These are phyloP conservation scores for Cokeromyces recurvatus DNA, from an alignment of 371 early-diverging fungal species.

Conservation along the genomic window DNA sequence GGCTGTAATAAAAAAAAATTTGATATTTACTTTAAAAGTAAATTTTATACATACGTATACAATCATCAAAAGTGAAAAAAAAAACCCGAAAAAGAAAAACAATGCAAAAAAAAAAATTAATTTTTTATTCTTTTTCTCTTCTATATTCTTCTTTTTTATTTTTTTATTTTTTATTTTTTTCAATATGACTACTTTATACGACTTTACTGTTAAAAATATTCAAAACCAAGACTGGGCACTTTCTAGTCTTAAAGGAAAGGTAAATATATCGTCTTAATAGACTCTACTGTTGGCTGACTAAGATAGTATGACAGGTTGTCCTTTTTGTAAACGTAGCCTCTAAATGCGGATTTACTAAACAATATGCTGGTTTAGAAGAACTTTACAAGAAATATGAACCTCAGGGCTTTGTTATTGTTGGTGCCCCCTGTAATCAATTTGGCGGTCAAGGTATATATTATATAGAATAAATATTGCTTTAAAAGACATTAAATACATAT, in stretches of 20 bases:
- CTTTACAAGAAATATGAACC: constrained; percentile 75
- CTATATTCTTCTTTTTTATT: neutral
- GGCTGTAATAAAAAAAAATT: no score
- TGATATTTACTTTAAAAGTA: no score
- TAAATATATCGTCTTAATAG: neutral
- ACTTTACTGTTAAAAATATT: constrained; percentile 28
- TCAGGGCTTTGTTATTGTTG: constrained; percentile 62
- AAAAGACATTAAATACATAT: no score
- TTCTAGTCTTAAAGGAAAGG: constrained; percentile 27
- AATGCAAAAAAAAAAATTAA: no score
- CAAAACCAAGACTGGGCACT: constrained; percentile 23
- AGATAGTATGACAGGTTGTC: constrained; percentile 53
- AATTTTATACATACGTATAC: no score
- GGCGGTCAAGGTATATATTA: constrained; percentile 61
- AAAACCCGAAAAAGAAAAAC: no score
- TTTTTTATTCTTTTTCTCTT: constrained; percentile 1
- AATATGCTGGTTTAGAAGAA: constrained; percentile 76
- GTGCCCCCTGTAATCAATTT: constrained; percentile 89
- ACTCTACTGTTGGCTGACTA: neutral
- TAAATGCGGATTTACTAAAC: constrained; percentile 90
- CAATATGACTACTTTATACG: constrained; percentile 25
- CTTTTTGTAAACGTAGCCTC: constrained; percentile 92
- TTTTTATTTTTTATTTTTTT: neutral
- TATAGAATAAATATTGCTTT: no score
- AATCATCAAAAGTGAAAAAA: no score